Percentiles rank a stretch among this genome's conserved stretches.
Evolutionary conservation across 1,139 yeast species (phyloP).

Genomic region (Yamadazyma siamensis): DNA sequence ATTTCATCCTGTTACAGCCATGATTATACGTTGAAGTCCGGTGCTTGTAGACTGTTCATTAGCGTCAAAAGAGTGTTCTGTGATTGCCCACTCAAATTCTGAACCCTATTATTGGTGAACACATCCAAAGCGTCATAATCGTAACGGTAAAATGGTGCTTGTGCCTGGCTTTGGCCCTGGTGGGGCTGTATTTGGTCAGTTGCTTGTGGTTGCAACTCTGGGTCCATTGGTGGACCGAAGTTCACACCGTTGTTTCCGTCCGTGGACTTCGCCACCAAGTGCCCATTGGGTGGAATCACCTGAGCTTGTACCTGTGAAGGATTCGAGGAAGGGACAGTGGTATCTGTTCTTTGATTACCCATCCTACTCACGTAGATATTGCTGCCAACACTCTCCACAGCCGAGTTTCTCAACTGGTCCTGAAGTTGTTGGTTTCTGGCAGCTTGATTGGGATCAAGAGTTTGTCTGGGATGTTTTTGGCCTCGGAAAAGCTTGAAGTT

Average conservation of each 20-base stretch:
- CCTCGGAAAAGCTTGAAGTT: conserved; percentile 7
- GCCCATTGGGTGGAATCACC: background rate
- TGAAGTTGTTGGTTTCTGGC: background rate
- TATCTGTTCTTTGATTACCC: background rate
- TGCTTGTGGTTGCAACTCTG: background rate
- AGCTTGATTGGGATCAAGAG: background rate
- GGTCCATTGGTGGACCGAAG: background rate
- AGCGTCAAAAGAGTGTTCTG: conserved; percentile 14
- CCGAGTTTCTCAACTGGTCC: background rate
- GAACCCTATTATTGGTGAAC: conserved; percentile 13
- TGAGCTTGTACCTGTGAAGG: background rate
- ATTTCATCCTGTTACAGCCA: too few relatives aligned
- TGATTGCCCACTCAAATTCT: conserved; percentile 14
- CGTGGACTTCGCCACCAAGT: background rate
- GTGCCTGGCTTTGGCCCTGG: background rate
- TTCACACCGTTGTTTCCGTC: too few relatives aligned
- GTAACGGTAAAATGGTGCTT: background rate
- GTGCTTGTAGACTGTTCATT: conserved; percentile 22
- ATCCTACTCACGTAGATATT: too few relatives aligned
- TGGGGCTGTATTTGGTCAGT: background rate
- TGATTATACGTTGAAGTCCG: conserved; percentile 5
- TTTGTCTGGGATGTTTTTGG: background rate
- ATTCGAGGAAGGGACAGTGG: background rate
- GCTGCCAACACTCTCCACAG: too few relatives aligned
- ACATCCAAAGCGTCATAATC: conserved; percentile 2